phyloP scores from a whole-genome alignment of 108 stramenopile species.

The Nannochloropsis granulata region DNA sequence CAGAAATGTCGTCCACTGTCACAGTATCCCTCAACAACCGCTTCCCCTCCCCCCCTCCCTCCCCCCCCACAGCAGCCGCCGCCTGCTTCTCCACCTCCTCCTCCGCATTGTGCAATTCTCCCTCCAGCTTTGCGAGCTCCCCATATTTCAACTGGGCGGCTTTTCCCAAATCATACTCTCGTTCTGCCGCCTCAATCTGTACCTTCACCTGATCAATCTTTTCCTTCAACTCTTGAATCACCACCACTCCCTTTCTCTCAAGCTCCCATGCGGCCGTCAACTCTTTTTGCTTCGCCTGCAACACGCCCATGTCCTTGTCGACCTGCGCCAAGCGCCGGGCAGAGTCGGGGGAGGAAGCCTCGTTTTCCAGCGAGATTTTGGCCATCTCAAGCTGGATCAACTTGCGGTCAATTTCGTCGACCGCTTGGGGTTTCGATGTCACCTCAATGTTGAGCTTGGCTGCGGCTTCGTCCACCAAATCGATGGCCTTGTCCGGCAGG shows the following conservation, averaged over 20 bases:
- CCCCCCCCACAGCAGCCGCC: conserved; percentile 46
- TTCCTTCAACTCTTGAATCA: conserved; percentile 55
- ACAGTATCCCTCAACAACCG: conserved; percentile 6
- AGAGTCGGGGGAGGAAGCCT: conserved; percentile 52
- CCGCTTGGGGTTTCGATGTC: conserved; percentile 56
- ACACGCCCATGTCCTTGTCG: conserved; percentile 57
- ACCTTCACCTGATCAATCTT: conserved; percentile 58
- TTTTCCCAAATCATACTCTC: conserved; percentile 67
- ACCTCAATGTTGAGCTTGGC: conserved; percentile 74
- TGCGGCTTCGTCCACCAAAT: conserved; percentile 89
- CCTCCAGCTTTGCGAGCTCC: conserved; percentile 73
- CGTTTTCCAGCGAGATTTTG: conserved; percentile 62
- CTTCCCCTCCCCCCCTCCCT: conserved; percentile 49
- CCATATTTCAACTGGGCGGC: conserved; percentile 85
- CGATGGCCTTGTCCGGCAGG: conserved; percentile 69
- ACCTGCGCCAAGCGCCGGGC: conserved; percentile 46
- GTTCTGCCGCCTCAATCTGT: conserved; percentile 68
- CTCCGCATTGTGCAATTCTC: conserved; percentile 55
- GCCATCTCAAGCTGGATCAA: conserved; percentile 91
- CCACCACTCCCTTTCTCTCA: conserved; percentile 49
- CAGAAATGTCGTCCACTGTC: conserved; percentile 12
- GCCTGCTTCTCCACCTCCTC: conserved; percentile 50
- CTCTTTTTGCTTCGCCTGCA: conserved; percentile 51
- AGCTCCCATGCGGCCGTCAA: conserved; percentile 63
- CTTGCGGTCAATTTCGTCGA: conserved; percentile 84